A percentile compares a stretch with the other conserved stretches of the same genome.
Conservation (phyloP, 176 grass and related monocot genomes). For the Coix lacrymajobi region DNA sequence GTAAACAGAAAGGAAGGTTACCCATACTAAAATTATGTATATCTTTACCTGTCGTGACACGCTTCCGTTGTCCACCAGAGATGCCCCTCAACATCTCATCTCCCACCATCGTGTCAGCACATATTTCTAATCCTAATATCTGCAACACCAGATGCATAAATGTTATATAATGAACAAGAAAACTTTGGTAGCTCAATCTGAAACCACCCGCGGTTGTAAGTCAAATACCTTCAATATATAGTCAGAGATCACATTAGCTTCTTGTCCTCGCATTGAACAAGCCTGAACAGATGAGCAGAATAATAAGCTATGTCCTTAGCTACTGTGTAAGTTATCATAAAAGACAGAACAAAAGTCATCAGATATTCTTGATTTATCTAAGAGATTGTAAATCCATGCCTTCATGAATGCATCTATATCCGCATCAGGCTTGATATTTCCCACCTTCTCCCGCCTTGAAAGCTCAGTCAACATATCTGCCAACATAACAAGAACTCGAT, state of each 20-base stretch:
- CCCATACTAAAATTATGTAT: no score
- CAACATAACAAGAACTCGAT: no score
- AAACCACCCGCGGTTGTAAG: neutral
- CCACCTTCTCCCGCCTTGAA: neutral
- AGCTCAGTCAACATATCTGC: neutral
- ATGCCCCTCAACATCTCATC: constrained; percentile 88
- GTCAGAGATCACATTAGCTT: constrained; percentile 38
- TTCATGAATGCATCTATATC: neutral
- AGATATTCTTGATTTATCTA: no score
- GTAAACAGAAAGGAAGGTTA: no score
- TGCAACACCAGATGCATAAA: constrained; percentile 5
- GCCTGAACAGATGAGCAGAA: no score
- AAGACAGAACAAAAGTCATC: no score
- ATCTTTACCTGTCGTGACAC: constrained; percentile 78
- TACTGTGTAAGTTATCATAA: no score
- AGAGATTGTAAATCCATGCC: neutral
- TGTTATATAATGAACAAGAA: no score
- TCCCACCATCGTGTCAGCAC: constrained; percentile 90
- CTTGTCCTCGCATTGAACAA: constrained; percentile 28
- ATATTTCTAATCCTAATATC: constrained; percentile 85
- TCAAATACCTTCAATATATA: constrained; percentile 38
- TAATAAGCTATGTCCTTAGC: no score
- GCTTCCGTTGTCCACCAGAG: constrained; percentile 85
- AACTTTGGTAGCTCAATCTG: no score
- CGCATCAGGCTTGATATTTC: neutral